Base-by-base conservation (phyloP, 345 rosid genomes). In the Moringa oleifera region DNA sequence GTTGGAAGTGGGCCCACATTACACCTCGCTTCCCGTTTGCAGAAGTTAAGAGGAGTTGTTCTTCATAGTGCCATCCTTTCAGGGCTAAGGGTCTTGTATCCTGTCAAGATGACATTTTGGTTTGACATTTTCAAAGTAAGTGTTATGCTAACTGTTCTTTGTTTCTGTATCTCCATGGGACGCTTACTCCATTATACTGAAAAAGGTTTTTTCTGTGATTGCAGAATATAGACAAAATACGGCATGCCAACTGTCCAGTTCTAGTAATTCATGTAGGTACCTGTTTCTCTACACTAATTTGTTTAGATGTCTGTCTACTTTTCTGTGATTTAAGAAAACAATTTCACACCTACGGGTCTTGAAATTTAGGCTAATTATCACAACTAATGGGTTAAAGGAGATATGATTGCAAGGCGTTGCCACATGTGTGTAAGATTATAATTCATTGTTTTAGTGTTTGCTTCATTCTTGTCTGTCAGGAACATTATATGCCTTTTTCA, bases 51-150 rank as follows among this genome's bases (percentile, higher is more conserved):
- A 73, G 97, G 91, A 23, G 91, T 88, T 13, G 88, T 94, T 73
- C 96, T 94, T 77, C 99, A 94, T 37, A 90, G 99, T 18, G 99
- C 99, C 45, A 88, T 94, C 31, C 92, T 94, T 71, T 90, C 99
- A 0, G 99, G 97, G 67, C 72, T 94, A n/a, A 77, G 99, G 58
- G 97, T 94, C 68, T 49, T 94, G 68, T 94, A 85, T 75, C 95
- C 95, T 66, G 91, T 94, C 77, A 94, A 88, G 76, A 53, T 90
- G 93, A 94, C 99, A 22, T 81, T 94, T 60, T 88, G 95, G 95
- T 94, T 94, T 51, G 99, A 94, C 66, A 90, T 90, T 55, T 94
- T 67, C 73, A 90, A 90, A 81, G 99, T 86, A 71, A 70, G 80
- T 61, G 54, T 68, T 23, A 23, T 54, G 37, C 50, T 22, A 4